Conservation (phyloP, 2,329 filamentous ascomycete species). For the Trichophyton rubrum region DNA sequence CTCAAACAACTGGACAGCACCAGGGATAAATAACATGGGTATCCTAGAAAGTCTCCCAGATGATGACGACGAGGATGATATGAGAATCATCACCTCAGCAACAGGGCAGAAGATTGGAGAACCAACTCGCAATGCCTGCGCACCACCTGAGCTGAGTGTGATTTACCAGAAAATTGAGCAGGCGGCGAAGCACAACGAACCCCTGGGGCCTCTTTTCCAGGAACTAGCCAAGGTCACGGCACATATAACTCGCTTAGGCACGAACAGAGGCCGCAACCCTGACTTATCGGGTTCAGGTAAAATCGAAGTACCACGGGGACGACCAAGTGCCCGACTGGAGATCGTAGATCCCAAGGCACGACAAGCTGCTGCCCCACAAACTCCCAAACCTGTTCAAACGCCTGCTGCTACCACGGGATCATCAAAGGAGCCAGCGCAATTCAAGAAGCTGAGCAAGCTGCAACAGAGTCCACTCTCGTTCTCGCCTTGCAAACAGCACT, state of each 20-base stretch:
- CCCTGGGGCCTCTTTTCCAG: slow-evolving; percentile 19
- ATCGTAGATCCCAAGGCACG: not conserved
- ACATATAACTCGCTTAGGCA: slow-evolving; percentile 6
- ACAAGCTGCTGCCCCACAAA: not conserved
- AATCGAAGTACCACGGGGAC: not conserved
- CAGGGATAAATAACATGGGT: not conserved
- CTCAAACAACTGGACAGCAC: not conserved
- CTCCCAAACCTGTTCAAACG: not conserved
- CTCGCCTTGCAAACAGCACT: slow-evolving; percentile 16
- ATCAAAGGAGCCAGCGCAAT: not conserved
- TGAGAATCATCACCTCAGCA: not conserved
- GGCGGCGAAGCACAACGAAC: slow-evolving; percentile 19
- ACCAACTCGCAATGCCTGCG: not conserved
- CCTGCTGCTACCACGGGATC: not conserved
- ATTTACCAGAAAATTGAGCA: slow-evolving; percentile 23
- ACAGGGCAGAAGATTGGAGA: slow-evolving; percentile 1
- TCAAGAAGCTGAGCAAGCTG: not conserved
- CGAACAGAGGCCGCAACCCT: not conserved
- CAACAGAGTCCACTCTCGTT: slow-evolving; percentile 14
- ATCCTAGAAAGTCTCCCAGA: not conserved
- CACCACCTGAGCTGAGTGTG: slow-evolving; percentile 17
- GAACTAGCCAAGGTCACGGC: slow-evolving; percentile 17
- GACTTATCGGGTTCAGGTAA: not conserved
- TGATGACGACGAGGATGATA: not conserved
- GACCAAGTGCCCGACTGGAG: not conserved